Evolutionary conservation across 2,329 filamentous ascomycete genomes (phyloP).

Genomic region (Laburnicola sp.): DNA sequence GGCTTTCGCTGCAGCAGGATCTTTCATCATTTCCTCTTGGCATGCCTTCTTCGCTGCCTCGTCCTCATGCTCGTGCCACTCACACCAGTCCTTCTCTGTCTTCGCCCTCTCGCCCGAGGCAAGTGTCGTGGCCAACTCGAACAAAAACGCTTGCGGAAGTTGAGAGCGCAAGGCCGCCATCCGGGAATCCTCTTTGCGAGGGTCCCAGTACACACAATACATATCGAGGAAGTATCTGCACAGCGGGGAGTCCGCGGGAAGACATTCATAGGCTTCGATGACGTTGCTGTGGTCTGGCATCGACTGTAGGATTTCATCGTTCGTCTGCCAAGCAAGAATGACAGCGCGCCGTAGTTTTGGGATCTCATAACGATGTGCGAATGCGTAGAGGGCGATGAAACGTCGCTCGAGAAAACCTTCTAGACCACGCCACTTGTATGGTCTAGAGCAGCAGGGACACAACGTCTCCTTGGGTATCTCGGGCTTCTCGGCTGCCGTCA

Average conservation of each 20-base stretch:
- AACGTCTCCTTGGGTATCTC: conserved; percentile 42
- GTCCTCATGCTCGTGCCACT: conserved; percentile 42
- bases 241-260: conserved; percentile 35
- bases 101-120: conserved; percentile 40
- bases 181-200: conserved; percentile 37
- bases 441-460: conserved; percentile 40
- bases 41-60: conserved; percentile 40
- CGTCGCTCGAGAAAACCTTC: conserved; percentile 43
- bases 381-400: conserved; percentile 41
- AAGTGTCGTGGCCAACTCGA: conserved; percentile 39
- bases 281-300: conserved; percentile 45
- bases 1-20: conserved; percentile 35
- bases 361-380: conserved; percentile 39
- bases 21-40: conserved; percentile 35
- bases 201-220: conserved; percentile 44
- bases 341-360: conserved; percentile 38
- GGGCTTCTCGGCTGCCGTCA: conserved; percentile 36
- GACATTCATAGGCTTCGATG: conserved; percentile 38
- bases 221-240: conserved; percentile 44
- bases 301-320: conserved; percentile 41
- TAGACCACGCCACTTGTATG: conserved; percentile 43
- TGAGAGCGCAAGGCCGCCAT: conserved; percentile 36
- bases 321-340: conserved; percentile 41
- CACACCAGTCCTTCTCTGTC: conserved; percentile 43
- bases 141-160: conserved; percentile 40